Base-by-base conservation (phyloP, 345 rosid species). In the Cardiospermum halicacabum region DNA sequence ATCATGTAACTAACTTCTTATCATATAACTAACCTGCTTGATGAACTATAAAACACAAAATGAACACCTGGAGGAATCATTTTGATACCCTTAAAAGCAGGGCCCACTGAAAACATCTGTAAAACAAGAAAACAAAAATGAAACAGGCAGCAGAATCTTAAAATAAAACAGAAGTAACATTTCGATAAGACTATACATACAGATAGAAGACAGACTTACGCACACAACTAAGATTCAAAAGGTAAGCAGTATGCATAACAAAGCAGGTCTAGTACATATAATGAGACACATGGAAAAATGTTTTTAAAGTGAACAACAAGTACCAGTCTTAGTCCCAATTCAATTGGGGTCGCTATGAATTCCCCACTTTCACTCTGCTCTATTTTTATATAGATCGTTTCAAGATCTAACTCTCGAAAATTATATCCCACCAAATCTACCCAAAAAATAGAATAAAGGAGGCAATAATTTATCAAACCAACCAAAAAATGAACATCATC, bases 21-120 rank as follows among this genome's bases (percentile, higher is more conserved):
- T n/a, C n/a, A n/a, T n/a, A n/a, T n/a, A 49, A 32, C 43, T 3
- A 68, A 88, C 98, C 97, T 80, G 81, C 75, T 82, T 1, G 96
- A 82, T 49, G 97, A 82, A 72, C 95, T 84, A 51, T 86, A 94
- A 67, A 75, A 94, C 2, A 89, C 72, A 72, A 94, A 89, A 80
- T 94, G 97, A 73, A 84, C 78, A 37, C 97, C 97, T 42, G 96
- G 91, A 47, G 99, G 97, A 63, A 91, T 86, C 99, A 94, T 91
- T 83, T 94, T 94, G 40, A 91, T 80, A 42, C 99, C 99, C 76
- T 82, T 85, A 67, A 91, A 94, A 64, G 62, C 66, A 19, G 96
- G 91, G 12, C 96, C 99, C 0, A 81, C 88, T 1, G 82, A 71
- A 43, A 85, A 85, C 45, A 89, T 72, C 97, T 94, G 83, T 67